Evolutionary conservation across 2,329 filamentous ascomycete genomes (phyloP).

Genomic region (Claviceps sp.): DNA sequence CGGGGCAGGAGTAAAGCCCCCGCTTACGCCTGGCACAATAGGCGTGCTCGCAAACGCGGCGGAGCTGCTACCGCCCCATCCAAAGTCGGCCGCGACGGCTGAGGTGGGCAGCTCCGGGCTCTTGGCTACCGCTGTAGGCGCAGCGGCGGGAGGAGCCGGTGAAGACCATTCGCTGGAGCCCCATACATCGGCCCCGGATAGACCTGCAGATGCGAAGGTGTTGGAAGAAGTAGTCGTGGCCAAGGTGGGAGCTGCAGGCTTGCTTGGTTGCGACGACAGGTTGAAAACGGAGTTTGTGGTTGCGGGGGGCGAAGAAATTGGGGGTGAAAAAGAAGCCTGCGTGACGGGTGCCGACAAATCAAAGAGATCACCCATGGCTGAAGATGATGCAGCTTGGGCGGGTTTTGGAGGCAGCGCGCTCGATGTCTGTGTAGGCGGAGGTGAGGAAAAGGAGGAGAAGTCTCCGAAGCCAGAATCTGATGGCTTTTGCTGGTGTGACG

Average conservation of each 20-base stretch:
- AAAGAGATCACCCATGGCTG: conserved; percentile 67
- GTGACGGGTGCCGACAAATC: conserved; percentile 50
- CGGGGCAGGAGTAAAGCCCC: conserved; percentile 51
- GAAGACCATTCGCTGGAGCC: conserved; percentile 72
- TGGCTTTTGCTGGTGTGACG: conserved; percentile 35
- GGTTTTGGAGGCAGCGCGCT: conserved; percentile 25
- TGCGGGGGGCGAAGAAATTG: conserved; percentile 26
- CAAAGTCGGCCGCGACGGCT: conserved; percentile 48
- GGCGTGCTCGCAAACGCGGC: conserved; percentile 41
- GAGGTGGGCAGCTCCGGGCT: conserved; percentile 34
- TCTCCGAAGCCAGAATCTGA: conserved; percentile 51
- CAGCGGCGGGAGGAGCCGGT: conserved; percentile 18
- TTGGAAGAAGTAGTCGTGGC: conserved; percentile 23
- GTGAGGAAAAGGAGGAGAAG: conserved; percentile 47
- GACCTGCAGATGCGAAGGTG: conserved; percentile 25
- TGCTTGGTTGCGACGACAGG: conserved; percentile 44
- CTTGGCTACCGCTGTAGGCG: conserved; percentile 32
- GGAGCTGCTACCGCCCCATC: conserved; percentile 35
- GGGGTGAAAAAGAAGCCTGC: conserved; percentile 30
- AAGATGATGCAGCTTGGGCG: conserved; percentile 30
- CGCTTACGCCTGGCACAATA: conserved; percentile 47
- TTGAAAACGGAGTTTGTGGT: conserved; percentile 62
- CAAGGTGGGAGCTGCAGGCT: conserved; percentile 24
- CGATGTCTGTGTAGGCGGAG: conserved; percentile 19
- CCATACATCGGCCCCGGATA: conserved; percentile 60